Evolutionary conservation across 2,329 filamentous ascomycete genomes (phyloP).

Genomic region (Colletotrichum sp.): DNA sequence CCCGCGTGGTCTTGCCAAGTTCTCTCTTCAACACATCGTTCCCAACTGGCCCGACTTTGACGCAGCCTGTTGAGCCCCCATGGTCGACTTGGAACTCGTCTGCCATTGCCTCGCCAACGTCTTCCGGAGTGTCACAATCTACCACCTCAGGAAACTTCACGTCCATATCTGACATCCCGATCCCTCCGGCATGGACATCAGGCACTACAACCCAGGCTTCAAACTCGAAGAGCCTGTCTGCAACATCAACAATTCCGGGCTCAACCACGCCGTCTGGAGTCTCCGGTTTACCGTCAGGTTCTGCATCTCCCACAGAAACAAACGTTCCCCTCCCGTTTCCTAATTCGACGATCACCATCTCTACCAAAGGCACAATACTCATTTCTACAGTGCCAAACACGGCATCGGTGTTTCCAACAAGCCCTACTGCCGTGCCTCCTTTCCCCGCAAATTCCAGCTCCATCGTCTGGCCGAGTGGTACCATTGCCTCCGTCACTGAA

Average conservation of each 20-base stretch:
- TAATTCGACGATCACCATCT: not conserved
- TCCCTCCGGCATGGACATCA: not conserved
- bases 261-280: not conserved
- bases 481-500: not conserved
- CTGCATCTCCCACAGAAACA: not conserved
- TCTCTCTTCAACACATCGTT: not conserved
- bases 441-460: not conserved
- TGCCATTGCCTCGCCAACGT: not conserved
- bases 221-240: not conserved
- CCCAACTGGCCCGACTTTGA: not conserved
- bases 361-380: not conserved
- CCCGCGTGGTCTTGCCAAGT: not conserved
- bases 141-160: not conserved
- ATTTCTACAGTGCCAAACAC: not conserved
- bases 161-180: not conserved
- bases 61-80: not conserved
- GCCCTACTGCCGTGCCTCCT: not conserved
- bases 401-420: not conserved
- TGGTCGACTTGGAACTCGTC: constrained; percentile 9
- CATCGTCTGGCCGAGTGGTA: not conserved
- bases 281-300: not conserved
- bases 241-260: not conserved
- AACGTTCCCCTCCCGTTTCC: not conserved
- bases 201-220: not conserved
- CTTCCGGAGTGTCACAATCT: not conserved